Base-by-base conservation (phyloP, 345 rosid species). In the Populus davidiana region DNA sequence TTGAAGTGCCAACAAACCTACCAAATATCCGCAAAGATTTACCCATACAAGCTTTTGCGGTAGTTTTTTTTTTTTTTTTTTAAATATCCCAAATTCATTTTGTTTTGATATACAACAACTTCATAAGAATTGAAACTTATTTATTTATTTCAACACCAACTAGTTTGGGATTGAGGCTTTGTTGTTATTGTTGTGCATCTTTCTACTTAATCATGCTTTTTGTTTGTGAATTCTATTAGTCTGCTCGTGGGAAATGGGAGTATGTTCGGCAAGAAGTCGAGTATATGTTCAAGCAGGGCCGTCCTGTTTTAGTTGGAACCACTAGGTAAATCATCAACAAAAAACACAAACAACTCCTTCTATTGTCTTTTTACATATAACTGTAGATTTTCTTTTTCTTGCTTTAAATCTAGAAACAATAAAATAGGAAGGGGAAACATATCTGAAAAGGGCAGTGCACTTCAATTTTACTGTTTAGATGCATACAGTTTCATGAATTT, bases 241-340 rank as follows among this genome's bases (percentile, higher is more conserved):
- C 98, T 83, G 95, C 95, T 77, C 89, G 89, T 17, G 98, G 98
- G 65, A 94, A 94, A 87, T 94, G 97, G 97, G 92, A 91, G 83
- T 75, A 89, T 86, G 97, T 79, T 72, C 89, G 97, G 68, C 93
- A 80, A 79, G 98, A 94, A 91, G 96, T 94, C 77, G 92, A 90
- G 83, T 84, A 85, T 87, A 94, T 94, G 97, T 94, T 93, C 81
- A 85, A 91, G 75, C 92, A 88, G 77, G 98, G 98, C 61, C 95
- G 98, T 52, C 98, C 98, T 49, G 95, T 94, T 90, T 90, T 94
- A 85, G 98, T 93, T 73, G 98, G 98, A 77, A 94, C 95, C 41
- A 94, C 98, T 70, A 94, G 98, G 98, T 94, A 79, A 84, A 33
- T 78, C n/a, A 75, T 50, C 44, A 33, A 14, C 31, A 2, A 43